These are phyloP conservation scores for Claviceps quebecensis DNA, from an alignment of 2,329 filamentous ascomycete genomes.

Conservation along the genomic window DNA sequence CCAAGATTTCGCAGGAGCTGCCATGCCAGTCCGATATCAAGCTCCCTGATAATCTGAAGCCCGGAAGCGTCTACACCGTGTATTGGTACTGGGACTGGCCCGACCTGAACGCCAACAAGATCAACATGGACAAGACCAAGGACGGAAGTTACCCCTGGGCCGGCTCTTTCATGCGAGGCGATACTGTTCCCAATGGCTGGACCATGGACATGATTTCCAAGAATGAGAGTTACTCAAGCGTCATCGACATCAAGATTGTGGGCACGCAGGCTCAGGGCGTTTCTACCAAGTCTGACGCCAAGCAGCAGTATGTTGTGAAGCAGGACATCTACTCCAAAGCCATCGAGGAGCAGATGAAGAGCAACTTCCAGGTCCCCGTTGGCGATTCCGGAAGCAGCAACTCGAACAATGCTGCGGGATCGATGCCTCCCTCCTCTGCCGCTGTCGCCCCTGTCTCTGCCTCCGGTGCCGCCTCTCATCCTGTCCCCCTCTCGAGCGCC, in stretches of 20 bases:
- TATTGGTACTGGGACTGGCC: conserved; percentile 99
- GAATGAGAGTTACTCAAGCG: conserved; percentile 29
- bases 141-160: conserved; percentile 29
- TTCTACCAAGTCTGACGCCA: conserved; percentile 10
- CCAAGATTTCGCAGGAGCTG: conserved; percentile 43
- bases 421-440: background rate
- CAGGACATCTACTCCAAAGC: conserved; percentile 29
- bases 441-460: background rate
- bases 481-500: background rate
- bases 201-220: conserved; percentile 18
- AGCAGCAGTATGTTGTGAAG: conserved; percentile 18
- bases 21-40: conserved; percentile 73
- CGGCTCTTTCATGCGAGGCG: conserved; percentile 25
- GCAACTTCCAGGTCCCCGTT: conserved; percentile 31
- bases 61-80: conserved; percentile 57
- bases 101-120: conserved; percentile 33
- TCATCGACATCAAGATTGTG: conserved; percentile 26
- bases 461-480: background rate
- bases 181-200: conserved; percentile 23
- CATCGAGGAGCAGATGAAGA: conserved; percentile 30
- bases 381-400: conserved; percentile 10
- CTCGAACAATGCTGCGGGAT: conserved; percentile 3
- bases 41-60: conserved; percentile 52
- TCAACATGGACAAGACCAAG: conserved; percentile 24
- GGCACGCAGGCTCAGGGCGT: conserved; percentile 12